These are phyloP conservation scores for Aaosphaeria arxii DNA, from an alignment of 2,329 filamentous ascomycete genomes.

Conservation along the genomic window DNA sequence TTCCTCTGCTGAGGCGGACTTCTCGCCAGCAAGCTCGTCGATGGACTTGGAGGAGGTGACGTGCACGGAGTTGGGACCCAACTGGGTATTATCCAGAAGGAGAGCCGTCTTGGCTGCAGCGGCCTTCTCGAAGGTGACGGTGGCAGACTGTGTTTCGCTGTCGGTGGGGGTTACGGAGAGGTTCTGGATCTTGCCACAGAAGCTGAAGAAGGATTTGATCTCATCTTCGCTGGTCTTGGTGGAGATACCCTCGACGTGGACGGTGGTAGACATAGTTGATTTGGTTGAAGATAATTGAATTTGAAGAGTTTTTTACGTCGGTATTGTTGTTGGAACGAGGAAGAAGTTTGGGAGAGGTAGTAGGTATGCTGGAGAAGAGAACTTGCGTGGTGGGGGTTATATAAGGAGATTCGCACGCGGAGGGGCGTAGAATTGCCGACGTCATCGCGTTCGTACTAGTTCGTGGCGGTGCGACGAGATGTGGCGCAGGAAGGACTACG, in stretches of 20 bases:
- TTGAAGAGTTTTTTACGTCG: not conserved
- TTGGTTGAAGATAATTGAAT: not conserved
- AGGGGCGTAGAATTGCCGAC: no score
- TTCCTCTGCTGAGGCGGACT: conserved; percentile 54
- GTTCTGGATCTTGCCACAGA: conserved; percentile 57
- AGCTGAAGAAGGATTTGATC: conserved; percentile 65
- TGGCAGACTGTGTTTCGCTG: conserved; percentile 73
- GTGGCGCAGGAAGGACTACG: no score
- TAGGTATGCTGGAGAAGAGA: not conserved
- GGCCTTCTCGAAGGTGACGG: conserved; percentile 95
- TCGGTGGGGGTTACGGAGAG: conserved; percentile 68
- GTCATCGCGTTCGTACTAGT: no score
- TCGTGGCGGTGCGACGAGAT: no score
- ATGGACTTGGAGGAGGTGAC: conserved; percentile 71
- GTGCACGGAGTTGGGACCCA: conserved; percentile 72
- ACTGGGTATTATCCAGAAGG: conserved; percentile 93
- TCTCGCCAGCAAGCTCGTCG: conserved; percentile 60
- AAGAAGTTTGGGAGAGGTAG: not conserved
- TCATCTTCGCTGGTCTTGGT: conserved; percentile 81
- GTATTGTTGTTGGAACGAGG: not conserved
- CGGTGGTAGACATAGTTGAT: conserved; percentile 58
- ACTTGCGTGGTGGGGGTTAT: no score
- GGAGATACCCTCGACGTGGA: conserved; percentile 88
- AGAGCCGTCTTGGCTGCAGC: conserved; percentile 96
- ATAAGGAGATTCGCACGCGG: no score